Percentiles rank a stretch among this genome's conserved stretches.
phyloP scores from a whole-genome alignment of 2,329 filamentous ascomycete species.

The Coniochaeta ligniaria region DNA sequence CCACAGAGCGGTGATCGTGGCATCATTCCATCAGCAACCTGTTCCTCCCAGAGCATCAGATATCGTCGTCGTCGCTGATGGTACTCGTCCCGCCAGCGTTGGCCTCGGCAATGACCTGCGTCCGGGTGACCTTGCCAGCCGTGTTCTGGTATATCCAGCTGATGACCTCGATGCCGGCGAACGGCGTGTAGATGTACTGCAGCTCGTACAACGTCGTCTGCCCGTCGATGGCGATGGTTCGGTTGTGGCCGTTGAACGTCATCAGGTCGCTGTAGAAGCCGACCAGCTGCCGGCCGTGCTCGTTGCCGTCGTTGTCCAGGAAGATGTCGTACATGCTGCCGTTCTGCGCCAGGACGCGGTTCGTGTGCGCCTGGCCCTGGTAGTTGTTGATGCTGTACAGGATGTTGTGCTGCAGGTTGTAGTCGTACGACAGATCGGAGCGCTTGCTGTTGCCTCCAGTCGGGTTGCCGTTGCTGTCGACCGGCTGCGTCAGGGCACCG shows the following conservation, averaged over 20 bases:
- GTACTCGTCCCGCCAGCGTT: slow-evolving; percentile 44
- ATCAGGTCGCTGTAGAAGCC: slow-evolving; percentile 45
- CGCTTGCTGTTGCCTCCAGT: slow-evolving; percentile 1
- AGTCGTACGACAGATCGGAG: slow-evolving; percentile 18
- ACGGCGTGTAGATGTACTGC: slow-evolving; percentile 47
- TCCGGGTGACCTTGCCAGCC: slow-evolving; percentile 38
- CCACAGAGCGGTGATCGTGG: neutral
- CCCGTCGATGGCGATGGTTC: slow-evolving; percentile 34
- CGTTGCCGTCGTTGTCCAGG: slow-evolving; percentile 45
- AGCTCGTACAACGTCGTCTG: slow-evolving; percentile 37
- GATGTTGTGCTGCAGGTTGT: slow-evolving; percentile 48
- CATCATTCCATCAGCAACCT: neutral
- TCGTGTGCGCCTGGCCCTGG: slow-evolving; percentile 45
- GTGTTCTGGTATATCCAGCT: slow-evolving; percentile 41
- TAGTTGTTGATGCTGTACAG: slow-evolving; percentile 57
- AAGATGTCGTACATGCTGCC: slow-evolving; percentile 46
- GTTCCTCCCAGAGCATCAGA: neutral
- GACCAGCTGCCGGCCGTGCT: slow-evolving; percentile 33
- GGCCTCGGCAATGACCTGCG: slow-evolving; percentile 43
- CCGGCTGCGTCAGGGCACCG: slow-evolving; percentile 13
- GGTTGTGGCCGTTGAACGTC: slow-evolving; percentile 47
- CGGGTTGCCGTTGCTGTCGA: neutral
- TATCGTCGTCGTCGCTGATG: slow-evolving; percentile 30
- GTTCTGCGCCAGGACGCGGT: slow-evolving; percentile 47
- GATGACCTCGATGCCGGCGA: slow-evolving; percentile 34